Evolutionary conservation across 768 basidiomycete species (phyloP).

Genomic region (Favolaschia claudopus): DNA sequence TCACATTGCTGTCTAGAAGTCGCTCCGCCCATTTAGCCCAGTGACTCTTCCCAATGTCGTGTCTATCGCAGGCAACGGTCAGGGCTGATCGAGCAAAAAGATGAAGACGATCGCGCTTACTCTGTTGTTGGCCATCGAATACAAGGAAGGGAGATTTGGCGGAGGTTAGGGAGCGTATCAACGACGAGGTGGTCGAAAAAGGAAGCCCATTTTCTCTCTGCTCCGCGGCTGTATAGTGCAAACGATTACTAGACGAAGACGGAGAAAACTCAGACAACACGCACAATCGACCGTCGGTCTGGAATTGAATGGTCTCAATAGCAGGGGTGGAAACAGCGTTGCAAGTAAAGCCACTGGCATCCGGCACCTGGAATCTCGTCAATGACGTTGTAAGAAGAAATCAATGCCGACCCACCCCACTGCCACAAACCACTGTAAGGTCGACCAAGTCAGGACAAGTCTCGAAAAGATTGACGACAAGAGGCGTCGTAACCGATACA

Average conservation of each 20-base stretch:
- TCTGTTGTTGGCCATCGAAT: slow-evolving; percentile 15
- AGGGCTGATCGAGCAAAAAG: not conserved
- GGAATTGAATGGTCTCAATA: slow-evolving; percentile 7
- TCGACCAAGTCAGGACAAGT: slow-evolving; percentile 8
- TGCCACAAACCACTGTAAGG: slow-evolving; percentile 9
- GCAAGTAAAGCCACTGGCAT: not conserved
- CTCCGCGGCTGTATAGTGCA: not conserved
- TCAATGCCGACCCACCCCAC: not conserved
- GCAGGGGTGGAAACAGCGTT: not conserved
- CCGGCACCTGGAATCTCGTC: not conserved
- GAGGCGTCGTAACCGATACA: not conserved
- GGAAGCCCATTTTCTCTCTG: slow-evolving; percentile 9
- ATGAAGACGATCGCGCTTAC: not conserved
- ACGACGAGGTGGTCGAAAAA: slow-evolving; percentile 5
- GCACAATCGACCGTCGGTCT: not conserved
- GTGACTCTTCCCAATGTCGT: slow-evolving; percentile 14
- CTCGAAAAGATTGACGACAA: not conserved
- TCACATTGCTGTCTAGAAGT: slow-evolving; percentile 9
- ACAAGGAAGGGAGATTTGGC: not conserved
- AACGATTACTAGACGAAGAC: not conserved
- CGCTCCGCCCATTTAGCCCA: slow-evolving; percentile 11
- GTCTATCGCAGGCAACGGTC: not conserved
- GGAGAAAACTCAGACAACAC: not conserved
- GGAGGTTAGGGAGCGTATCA: slow-evolving; percentile 4
- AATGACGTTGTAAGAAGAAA: not conserved